Evolutionary conservation across 495 filamentous ascomycete species (phyloP), one percentile per base, ranked within the genome.

Genomic region (Penicillium robsamsonii): DNA sequence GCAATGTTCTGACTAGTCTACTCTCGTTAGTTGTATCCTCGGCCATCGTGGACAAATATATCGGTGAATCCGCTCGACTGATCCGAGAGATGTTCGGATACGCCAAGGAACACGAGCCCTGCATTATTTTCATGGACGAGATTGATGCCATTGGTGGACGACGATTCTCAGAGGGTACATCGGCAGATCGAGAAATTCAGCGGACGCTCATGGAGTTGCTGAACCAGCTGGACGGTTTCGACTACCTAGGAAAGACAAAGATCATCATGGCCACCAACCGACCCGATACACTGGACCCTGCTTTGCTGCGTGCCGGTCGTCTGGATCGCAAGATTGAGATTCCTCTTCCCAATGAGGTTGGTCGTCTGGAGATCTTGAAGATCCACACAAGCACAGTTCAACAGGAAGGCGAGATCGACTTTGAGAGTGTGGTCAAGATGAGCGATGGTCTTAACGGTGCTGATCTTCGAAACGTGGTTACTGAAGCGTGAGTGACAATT

Each of bases 111-210:
- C 95, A 99, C 72, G 95, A 99, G 70, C 95, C 95, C 43, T 99
- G 95, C 73, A 97, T 99, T 69, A 99, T 99, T 75, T 99, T 99
- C 84, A 99, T 99, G 95, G 95, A 99, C 79, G 95, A 99, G 72
- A 99, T 99, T 71, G 95, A 99, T 68, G 95, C 95, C 64, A 99
- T 99, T 68, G 95, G 95, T 69, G 95, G 95, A 52, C 85, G 95
- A 64, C 84, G 95, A 61, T 99, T 99, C 67, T 95, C 89, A n/a
- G 95, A 99, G 71, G 95, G 95, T 61, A 99, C 95, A 54, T 96
- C 91, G 31, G 95, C 95, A 24, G 95, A 99, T 77, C 88, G 95
- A 61, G 95, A 99, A 73, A 99, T 99, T 62, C 95, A 99, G 78
- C 89, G 95, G 56, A 99, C 95, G 38, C 80, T 99, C 58, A 99